Evolutionary conservation across 805 yeast genomes (phyloP).

Genomic region (Yamadazyma philogaea): DNA sequence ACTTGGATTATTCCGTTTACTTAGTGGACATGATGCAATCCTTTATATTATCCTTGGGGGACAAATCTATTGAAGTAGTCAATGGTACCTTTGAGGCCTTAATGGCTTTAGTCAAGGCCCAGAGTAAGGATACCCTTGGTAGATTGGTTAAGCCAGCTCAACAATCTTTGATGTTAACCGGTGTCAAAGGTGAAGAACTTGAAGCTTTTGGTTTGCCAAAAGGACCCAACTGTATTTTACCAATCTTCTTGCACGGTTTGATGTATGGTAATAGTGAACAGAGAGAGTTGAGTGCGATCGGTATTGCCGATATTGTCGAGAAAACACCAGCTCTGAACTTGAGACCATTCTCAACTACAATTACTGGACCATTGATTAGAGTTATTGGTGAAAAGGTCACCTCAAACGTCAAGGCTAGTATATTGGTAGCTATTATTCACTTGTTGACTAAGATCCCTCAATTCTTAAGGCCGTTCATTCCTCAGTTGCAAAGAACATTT

Average conservation of each 20-base stretch:
- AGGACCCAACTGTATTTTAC: slow-evolving; percentile 85
- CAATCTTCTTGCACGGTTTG: slow-evolving; percentile 89
- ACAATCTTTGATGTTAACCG: slow-evolving; percentile 65
- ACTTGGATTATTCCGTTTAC: slow-evolving; percentile 68
- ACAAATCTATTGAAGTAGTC: slow-evolving; percentile 59
- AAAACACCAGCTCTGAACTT: slow-evolving; percentile 81
- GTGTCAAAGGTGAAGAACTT: slow-evolving; percentile 60
- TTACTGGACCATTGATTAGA: slow-evolving; percentile 97
- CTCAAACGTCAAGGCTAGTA: slow-evolving; percentile 92
- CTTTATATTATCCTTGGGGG: slow-evolving; percentile 71
- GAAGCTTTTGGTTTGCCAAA: slow-evolving; percentile 73
- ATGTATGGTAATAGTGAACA: slow-evolving; percentile 88
- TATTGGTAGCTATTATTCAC: slow-evolving; percentile 75
- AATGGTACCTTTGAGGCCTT: slow-evolving; percentile 63
- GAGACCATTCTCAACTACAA: slow-evolving; percentile 84
- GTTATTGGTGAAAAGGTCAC: slow-evolving; percentile 94
- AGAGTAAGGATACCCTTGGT: slow-evolving; percentile 75
- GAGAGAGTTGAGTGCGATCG: slow-evolving; percentile 83
- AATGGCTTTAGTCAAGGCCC: slow-evolving; percentile 61
- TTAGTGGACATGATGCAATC: slow-evolving; percentile 71
- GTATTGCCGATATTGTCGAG: slow-evolving; percentile 81
- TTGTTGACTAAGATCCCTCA: slow-evolving; percentile 82
- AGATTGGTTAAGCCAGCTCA: slow-evolving; percentile 76
- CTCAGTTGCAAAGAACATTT: slow-evolving; percentile 95
- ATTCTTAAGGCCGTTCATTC: slow-evolving; percentile 90